Evolutionary conservation across 2,329 filamentous ascomycete genomes (phyloP).

Genomic region (Colletotrichum tofieldiae): DNA sequence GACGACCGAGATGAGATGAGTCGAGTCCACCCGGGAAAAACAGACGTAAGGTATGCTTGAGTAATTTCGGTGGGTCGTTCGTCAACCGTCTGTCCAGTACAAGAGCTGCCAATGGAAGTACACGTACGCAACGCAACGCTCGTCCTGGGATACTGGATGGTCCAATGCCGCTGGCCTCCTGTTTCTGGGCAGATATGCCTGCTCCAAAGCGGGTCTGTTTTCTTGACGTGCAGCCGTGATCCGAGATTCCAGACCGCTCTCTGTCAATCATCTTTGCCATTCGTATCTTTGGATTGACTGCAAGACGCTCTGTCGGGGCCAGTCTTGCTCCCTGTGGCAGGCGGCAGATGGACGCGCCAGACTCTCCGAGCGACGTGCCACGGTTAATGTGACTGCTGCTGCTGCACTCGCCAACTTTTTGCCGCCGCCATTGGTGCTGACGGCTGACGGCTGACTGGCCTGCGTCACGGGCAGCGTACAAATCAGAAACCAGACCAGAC

Average conservation of each 20-base stretch:
- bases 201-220: conserved; percentile 8
- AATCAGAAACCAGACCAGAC: conserved; percentile 4
- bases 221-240: conserved; percentile 35
- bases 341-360: conserved; percentile 15
- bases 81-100: not conserved
- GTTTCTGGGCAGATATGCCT: conserved; percentile 16
- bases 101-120: conserved; percentile 19
- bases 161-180: conserved; percentile 16
- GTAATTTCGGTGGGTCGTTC: conserved; percentile 24
- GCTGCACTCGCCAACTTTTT: conserved; percentile 17
- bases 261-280: conserved; percentile 13
- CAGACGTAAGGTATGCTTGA: conserved; percentile 26
- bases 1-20: conserved; percentile 42
- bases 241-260: conserved; percentile 33
- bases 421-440: not conserved
- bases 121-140: conserved; percentile 32
- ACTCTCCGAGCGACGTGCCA: conserved; percentile 4
- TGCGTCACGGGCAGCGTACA: conserved; percentile 23
- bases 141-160: conserved; percentile 5
- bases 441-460: conserved; percentile 35
- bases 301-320: conserved; percentile 16
- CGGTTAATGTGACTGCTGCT: conserved; percentile 26
- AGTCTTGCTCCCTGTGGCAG: conserved; percentile 15
- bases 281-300: conserved; percentile 33
- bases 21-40: conserved; percentile 17